A percentile compares a stretch with the other conserved stretches of the same genome.
phyloP scores from a whole-genome alignment of 2,329 filamentous ascomycete species.

The Fusarium euwallaceae region DNA sequence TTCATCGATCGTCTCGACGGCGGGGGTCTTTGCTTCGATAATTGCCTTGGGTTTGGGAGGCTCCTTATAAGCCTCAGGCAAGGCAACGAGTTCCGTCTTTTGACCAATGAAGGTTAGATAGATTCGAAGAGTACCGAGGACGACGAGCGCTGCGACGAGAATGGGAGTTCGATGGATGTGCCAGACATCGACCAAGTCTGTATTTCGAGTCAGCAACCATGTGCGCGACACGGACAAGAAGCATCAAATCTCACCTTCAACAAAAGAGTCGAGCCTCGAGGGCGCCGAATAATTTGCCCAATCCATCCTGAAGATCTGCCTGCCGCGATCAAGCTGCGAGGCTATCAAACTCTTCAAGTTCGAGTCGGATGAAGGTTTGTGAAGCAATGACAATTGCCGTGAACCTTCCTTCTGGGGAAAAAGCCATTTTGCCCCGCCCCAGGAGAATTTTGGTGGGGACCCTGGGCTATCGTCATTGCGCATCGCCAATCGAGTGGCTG shows the following conservation, averaged over 20 bases:
- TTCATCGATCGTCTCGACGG: slow-evolving; percentile 36
- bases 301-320: slow-evolving; percentile 38
- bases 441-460: slow-evolving; percentile 38
- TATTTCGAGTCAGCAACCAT: slow-evolving; percentile 19
- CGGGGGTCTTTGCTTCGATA: slow-evolving; percentile 34
- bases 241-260: slow-evolving; percentile 39
- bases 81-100: slow-evolving; percentile 51
- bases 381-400: slow-evolving; percentile 25
- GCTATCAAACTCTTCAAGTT: neutral
- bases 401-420: slow-evolving; percentile 36
- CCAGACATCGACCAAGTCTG: slow-evolving; percentile 60
- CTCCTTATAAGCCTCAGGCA: slow-evolving; percentile 54
- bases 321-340: slow-evolving; percentile 12
- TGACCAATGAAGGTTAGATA: slow-evolving; percentile 57
- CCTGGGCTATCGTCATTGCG: slow-evolving; percentile 31
- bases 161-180: slow-evolving; percentile 61
- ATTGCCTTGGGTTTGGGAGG: slow-evolving; percentile 25
- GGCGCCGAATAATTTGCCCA: slow-evolving; percentile 44
- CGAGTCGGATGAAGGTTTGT: slow-evolving; percentile 1
- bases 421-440: slow-evolving; percentile 44
- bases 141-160: slow-evolving; percentile 54
- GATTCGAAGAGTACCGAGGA: slow-evolving; percentile 56
- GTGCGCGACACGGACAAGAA: slow-evolving; percentile 4
- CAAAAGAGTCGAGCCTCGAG: slow-evolving; percentile 42
- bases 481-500: slow-evolving; percentile 43